Evolutionary conservation across 257 asterid genomes (phyloP), one percentile per base, ranked within the genome.

Genomic region (Solanum virginianum): DNA sequence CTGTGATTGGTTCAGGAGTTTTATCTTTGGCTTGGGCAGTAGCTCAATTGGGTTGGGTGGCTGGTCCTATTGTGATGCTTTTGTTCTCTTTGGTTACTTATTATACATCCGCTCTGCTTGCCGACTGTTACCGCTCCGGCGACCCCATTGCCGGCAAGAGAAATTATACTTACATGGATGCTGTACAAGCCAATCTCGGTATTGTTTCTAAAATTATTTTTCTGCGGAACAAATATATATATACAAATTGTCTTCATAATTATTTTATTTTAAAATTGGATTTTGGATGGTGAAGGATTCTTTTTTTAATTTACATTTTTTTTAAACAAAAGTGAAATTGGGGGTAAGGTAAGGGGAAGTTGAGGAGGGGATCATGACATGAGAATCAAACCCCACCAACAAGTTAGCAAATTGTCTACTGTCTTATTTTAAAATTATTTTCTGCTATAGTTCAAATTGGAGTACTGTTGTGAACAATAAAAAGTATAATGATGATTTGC

Each of bases 21-120:
- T 55, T 92, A 84, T 92, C 94, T 72, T 85, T 92, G 87, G 94
- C 94, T 68, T 92, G 94, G 94, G 94, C 94, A 4, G 88, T 90
- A 10, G 94, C 94, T 32, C 94, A 92, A 72, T 88, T 92, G 4
- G 94, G 94, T 56, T 92, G 94, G 93, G 77, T 92, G 47, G 94
- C 94, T 20, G 93, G 94, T 17, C 94, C 94, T 7, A 85, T 88
- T 26, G 90, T 90, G 53, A 47, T 92, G 91, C 39, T 92, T 43
- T 65, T 92, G 86, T 92, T 92, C 88, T 90, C 94, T 22, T 85
- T 92, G 22, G 93, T 92, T 12, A 92, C 94, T 1, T 92, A 92
- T 71, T 92, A 90, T 81, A 92, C 94, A 62, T 92, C 94, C 15
- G 15, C 86, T 59, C 94, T 92, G 80, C 93, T 92, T 7, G 81